Percentiles rank a stretch among this genome's conserved stretches.
Conservation (phyloP, 2,329 filamentous ascomycete species). For the Xylariaceae sp. region DNA sequence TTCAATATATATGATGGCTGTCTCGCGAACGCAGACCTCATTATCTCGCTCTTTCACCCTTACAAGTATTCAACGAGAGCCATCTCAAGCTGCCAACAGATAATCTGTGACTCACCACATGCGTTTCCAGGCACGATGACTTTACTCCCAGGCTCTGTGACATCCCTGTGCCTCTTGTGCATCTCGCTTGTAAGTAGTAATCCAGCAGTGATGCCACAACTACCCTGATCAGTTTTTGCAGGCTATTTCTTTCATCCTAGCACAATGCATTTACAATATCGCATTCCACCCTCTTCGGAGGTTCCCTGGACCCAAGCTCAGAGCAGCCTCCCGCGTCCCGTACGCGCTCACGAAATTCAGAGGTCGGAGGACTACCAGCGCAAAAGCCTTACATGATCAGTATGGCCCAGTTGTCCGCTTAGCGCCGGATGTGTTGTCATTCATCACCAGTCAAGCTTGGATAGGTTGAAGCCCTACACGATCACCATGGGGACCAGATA, state of each 20-base stretch:
- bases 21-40: no score
- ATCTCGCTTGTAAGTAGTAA: no score
- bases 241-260: neutral
- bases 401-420: slow-evolving; percentile 6
- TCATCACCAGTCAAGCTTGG: slow-evolving; percentile 1
- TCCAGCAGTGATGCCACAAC: no score
- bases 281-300: slow-evolving; percentile 4
- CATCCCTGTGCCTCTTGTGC: no score
- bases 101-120: no score
- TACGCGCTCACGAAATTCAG: slow-evolving; percentile 2
- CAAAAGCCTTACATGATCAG: slow-evolving; percentile 1
- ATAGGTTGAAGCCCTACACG: neutral
- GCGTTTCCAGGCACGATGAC: no score
- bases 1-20: no score
- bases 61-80: no score
- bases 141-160: no score
- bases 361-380: neutral
- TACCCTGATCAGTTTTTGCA: no score
- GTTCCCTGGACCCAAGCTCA: slow-evolving; percentile 1
- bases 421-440: slow-evolving; percentile 4
- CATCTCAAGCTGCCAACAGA: no score
- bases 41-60: no score
- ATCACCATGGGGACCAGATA: neutral
- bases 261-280: slow-evolving; percentile 4
- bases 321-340: slow-evolving; percentile 2